Base-by-base conservation (phyloP, 345 rosid genomes). In the Ricinus communis region DNA sequence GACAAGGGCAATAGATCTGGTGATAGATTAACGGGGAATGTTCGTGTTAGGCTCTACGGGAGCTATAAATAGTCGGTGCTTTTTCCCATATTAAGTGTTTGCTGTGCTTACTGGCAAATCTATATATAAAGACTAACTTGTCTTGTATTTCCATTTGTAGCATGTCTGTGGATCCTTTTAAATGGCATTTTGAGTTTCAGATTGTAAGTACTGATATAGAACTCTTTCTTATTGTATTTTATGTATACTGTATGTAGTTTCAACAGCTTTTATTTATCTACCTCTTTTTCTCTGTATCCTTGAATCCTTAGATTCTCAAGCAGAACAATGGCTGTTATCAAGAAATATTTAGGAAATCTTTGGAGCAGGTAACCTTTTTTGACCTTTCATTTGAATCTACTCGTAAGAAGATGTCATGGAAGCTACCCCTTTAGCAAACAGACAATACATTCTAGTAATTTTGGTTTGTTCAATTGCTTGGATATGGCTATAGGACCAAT, bases 11-110 rank as follows among this genome's bases (percentile, higher is more conserved):
- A 65, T 62, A 83, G 81, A 78, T 81, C 84, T 7, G 5, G 67
- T 40, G 60, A 30, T 13, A 69, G 46, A 76, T 67, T 70, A 53
- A 54, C 59, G 0, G 81, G 80, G 63, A 76, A 67, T 21, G 69
- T 77, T 70, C 89, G 80, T 67, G 85, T 85, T 65, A 80, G 88
- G 57, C 74, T 87, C 49, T 85, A 84, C 62, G 91, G 91, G 71
- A 81, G 87, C 80, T 77, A 81, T 70, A 64, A 81, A 72, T 77
- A 81, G 89, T 82, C 11, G 71, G 89, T 82, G 38, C 38, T 58
- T 72, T 59, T 73, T 74, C 71, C 69, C 36, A 36, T 36, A 47
- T 75, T 36, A 50, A 41, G 16, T 40, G 4, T 61, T 68, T 13
- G 62, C 24, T 18, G 66, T 54, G 40, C 67, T 22, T 24, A 5